Evolutionary conservation across 768 basidiomycete genomes (phyloP).

Genomic region (Auriscalpium microsporum): DNA sequence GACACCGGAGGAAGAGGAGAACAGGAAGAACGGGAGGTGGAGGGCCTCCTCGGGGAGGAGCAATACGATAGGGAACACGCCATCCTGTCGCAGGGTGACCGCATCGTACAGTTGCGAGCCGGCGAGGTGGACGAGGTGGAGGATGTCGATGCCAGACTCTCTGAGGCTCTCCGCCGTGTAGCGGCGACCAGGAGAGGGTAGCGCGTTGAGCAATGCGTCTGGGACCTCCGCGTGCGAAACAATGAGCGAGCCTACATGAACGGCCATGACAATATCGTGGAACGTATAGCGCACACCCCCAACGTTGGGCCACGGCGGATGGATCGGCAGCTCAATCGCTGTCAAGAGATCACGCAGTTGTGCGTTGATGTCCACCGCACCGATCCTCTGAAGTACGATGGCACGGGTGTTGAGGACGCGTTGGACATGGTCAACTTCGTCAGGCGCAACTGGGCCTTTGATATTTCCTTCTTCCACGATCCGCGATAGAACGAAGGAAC

Average conservation of each 20-base stretch:
- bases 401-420: constrained; percentile 33
- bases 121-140: constrained; percentile 27
- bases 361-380: constrained; percentile 21
- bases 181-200: constrained; percentile 18
- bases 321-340: constrained; percentile 35
- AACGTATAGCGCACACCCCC: constrained; percentile 21
- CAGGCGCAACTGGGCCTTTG: neutral
- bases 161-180: constrained; percentile 15
- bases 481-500: neutral
- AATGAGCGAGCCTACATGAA: constrained; percentile 21
- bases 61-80: constrained; percentile 33
- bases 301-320: constrained; percentile 19
- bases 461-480: neutral
- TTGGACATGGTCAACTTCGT: constrained; percentile 4
- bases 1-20: constrained; percentile 26
- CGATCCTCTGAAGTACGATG: constrained; percentile 26
- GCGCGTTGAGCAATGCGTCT: constrained; percentile 13
- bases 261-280: constrained; percentile 31
- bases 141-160: constrained; percentile 28
- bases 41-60: constrained; percentile 33
- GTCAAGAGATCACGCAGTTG: constrained; percentile 30
- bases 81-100: constrained; percentile 17
- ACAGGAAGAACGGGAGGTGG: constrained; percentile 28
- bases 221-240: constrained; percentile 25
- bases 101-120: constrained; percentile 26